phyloP scores from a whole-genome alignment of 345 rosid genomes.

The Noccaea caerulescens region DNA sequence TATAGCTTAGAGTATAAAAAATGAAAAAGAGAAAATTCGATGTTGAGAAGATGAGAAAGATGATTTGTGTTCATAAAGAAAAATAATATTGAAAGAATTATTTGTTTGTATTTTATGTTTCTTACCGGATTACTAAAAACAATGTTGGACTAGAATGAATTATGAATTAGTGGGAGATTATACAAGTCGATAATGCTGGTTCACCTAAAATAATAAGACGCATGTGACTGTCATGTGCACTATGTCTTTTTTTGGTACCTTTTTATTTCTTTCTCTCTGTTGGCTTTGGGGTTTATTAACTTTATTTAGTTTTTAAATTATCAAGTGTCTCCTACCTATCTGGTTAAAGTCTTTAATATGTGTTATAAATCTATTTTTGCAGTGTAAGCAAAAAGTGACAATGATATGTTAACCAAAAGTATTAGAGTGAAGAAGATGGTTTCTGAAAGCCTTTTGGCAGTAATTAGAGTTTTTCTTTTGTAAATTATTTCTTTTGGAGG shows the following conservation, averaged over 20 bases:
- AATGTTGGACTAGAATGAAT: slow-evolving; percentile 5
- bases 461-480: background rate
- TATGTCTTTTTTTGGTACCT: slow-evolving; percentile 19
- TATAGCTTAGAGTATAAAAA: background rate
- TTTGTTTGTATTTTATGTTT: background rate
- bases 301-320: slow-evolving; percentile 5
- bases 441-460: slow-evolving; percentile 17
- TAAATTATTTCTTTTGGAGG: background rate
- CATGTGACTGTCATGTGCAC: slow-evolving; percentile 46
- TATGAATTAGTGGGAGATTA: slow-evolving; percentile 34
- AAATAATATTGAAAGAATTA: too few species aligned
- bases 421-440: slow-evolving; percentile 1
- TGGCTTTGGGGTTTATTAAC: slow-evolving; percentile 1
- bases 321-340: background rate
- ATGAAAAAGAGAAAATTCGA: background rate
- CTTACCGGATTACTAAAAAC: background rate
- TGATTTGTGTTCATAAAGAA: background rate
- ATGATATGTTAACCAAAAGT: slow-evolving; percentile 14
- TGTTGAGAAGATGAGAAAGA: background rate
- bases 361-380: slow-evolving; percentile 6
- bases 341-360: slow-evolving; percentile 15
- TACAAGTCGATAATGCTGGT: slow-evolving; percentile 39
- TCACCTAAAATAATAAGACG: slow-evolving; percentile 41
- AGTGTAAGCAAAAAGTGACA: slow-evolving; percentile 42
- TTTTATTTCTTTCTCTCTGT: slow-evolving; percentile 16